Evolutionary conservation across 306 rosid genomes (phyloP).

Genomic region (Inga oerstediana): DNA sequence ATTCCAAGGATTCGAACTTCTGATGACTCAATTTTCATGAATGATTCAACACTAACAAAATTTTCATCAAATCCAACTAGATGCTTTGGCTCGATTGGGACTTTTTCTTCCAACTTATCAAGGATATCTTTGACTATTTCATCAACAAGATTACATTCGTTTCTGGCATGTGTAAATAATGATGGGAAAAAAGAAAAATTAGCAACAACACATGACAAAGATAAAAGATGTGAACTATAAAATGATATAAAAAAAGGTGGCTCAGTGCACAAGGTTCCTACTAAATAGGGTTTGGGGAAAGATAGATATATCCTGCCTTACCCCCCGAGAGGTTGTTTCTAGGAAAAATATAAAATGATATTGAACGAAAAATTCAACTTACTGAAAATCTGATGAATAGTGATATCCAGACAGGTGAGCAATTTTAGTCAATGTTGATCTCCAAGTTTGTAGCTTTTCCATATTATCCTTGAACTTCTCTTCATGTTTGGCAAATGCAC

Average conservation of each 20-base stretch:
- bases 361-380: no score
- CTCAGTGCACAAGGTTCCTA: no score
- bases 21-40: neutral
- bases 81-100: neutral
- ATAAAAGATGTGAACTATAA: no score
- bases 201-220: neutral
- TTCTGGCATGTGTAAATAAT: neutral
- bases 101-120: neutral
- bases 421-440: neutral
- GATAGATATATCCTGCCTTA: no score
- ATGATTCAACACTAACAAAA: neutral
- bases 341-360: no score
- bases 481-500: neutral
- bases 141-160: constrained; percentile 25
- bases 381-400: no score
- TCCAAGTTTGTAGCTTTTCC: neutral
- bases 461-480: neutral
- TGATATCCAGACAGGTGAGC: neutral
- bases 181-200: neutral
- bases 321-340: no score
- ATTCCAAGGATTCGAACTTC: constrained; percentile 25
- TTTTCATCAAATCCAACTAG: constrained; percentile 24
- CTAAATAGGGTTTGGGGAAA: no score
- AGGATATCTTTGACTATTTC: constrained; percentile 16
- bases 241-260: no score